A percentile compares a stretch with the other conserved stretches of the same genome.
Evolutionary conservation across 2,329 filamentous ascomycete species (phyloP).

Genomic region (Ceratocystis cubensis): DNA sequence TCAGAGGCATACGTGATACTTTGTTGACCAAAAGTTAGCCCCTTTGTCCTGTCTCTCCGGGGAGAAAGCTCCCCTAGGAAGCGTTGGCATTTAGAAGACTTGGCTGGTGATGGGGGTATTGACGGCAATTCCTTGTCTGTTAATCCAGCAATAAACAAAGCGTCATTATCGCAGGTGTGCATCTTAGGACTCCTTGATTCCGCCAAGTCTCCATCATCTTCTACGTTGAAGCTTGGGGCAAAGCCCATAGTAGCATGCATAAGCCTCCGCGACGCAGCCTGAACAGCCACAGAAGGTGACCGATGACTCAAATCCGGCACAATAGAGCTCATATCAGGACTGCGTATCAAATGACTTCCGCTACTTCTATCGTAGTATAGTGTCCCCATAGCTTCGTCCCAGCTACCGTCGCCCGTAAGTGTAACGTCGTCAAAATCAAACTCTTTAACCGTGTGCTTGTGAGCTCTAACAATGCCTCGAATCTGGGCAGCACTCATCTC

Average conservation of each 20-base stretch:
- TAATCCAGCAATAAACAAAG: conserved; percentile 34
- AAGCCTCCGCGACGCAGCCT: conserved; percentile 41
- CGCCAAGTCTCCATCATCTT: neutral
- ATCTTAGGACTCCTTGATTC: neutral
- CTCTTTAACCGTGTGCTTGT: conserved; percentile 56
- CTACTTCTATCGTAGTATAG: conserved; percentile 35
- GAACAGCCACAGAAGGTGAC: conserved; percentile 40
- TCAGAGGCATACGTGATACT: neutral
- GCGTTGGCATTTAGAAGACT: neutral
- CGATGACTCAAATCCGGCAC: conserved; percentile 19
- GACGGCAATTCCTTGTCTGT: conserved; percentile 34
- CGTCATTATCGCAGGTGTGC: conserved; percentile 20
- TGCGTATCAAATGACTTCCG: conserved; percentile 32
- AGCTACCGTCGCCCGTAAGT: conserved; percentile 55
- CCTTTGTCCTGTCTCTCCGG: neutral
- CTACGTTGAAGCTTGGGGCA: neutral
- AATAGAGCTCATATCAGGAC: conserved; percentile 6
- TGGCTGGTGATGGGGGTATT: conserved; percentile 27
- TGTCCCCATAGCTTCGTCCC: conserved; percentile 71
- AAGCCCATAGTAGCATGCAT: conserved; percentile 30
- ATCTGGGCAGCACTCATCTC: conserved; percentile 61
- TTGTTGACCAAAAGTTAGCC: neutral
- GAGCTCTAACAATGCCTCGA: conserved; percentile 51
- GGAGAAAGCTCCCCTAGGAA: neutral
- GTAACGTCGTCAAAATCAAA: conserved; percentile 70